Evolutionary conservation across 2,329 filamentous ascomycete species (phyloP), one percentile per base, ranked within the genome.

Genomic region (Hysterium pulicare): DNA sequence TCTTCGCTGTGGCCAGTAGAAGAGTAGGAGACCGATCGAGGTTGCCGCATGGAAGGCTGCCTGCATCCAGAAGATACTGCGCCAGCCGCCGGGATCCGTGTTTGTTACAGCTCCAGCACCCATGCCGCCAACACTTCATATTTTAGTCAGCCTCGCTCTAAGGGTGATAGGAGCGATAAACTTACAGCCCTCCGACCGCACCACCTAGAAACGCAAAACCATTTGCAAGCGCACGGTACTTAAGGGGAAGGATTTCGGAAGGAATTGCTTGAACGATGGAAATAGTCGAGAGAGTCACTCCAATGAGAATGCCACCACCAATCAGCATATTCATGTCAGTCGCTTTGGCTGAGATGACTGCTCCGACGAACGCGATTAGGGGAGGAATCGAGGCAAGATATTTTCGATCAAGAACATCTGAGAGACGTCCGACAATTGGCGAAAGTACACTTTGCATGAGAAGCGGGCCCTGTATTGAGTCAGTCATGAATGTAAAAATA

Each of bases 21-120:
- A 71, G 20, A 69, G 47, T 24, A 78, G 54, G 23, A 79, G 57
- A 3, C 76, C 75, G 0, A 76, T 26, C 2, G 69, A 66, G 0
- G 74, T 76, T 11, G 69, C 58, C 7, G 69, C 67, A 46, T 79
- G 76, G 45, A 79, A 73, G 5, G 66, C 75, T 1, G 76, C 76
- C 57, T 80, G 77, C 11, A 80, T 77, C 77, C 77, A 81, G 54
- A 78, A 81, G 49, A 81, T 79, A 49, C 72, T 70, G 2, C 77
- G 67, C 77, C 77, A 81, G 16, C 77, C 77, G 1, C 57, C 62
- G 1, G 66, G 48, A 39, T 65, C 64, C 10, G 68, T 55, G 44
- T 77, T 75, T 0, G 77, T 78, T 2, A 78, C 71, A 6, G 70
- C 75, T 2, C 77, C 77, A 5, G 76, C 74, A 20, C 72, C 33